Evolutionary conservation across 2,329 filamentous ascomycete genomes (phyloP), one percentile per base, ranked within the genome.

Genomic region (Elsinoe batatas): DNA sequence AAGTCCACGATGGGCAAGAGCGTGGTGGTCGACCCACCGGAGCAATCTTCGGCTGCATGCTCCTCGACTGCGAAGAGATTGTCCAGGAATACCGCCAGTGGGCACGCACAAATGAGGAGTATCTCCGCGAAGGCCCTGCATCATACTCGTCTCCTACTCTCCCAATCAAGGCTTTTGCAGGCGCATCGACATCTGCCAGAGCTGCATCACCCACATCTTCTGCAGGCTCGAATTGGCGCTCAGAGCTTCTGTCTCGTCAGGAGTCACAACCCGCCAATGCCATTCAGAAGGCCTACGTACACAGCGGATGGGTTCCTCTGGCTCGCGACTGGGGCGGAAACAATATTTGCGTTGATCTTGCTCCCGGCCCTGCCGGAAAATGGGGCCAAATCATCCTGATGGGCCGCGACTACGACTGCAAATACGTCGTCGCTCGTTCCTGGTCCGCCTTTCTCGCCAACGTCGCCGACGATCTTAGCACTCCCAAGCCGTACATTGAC

Each of bases 281-380:
- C 4, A 85, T 97, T 33, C 91, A 95, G 68, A 95, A 91, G 69
- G 87, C 87, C 0, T 98, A 98, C 67, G 87, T 90, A 2, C 91
- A 98, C 70, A 85, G 90, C 1, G 87, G 84, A 53, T 98, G 93
- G 93, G 96, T 98, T 63, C 91, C 93, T 54, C 76, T 98, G 33
- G 91, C 91, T 57, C 87, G 93, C 63, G 93, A 98, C 70, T 98
- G 93, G 93, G 93, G 93, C 69, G 93, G 93, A 71, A 98, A 98
- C 80, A 94, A 95, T 75, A 78, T 98, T 65, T 91, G 91, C 15
- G 82, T 96, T 46, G 93, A 98, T 70, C 77, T 98, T 57, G 88
- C 91, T 5, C 93, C 93, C 18, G 93, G 93, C 2, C 88, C 91
- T 8, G 80, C 81, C 46, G 93, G 93, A 37, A 87, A 84, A 68